Evolutionary conservation across 768 basidiomycete genomes (phyloP).

Genomic region (Boletus fagicola): DNA sequence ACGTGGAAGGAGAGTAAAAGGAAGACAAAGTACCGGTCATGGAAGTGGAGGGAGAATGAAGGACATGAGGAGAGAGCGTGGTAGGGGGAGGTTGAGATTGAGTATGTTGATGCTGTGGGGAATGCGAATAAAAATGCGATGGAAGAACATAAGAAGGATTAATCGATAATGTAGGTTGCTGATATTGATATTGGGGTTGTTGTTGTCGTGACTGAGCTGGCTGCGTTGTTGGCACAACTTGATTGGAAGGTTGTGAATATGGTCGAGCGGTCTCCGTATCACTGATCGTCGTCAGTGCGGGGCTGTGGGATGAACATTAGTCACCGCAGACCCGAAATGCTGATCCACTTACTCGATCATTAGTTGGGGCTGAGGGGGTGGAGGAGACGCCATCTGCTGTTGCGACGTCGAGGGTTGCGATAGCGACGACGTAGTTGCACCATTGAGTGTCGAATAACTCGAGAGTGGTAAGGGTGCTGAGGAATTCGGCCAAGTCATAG

Average conservation of each 20-base stretch:
- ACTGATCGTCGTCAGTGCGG: slow-evolving; percentile 58
- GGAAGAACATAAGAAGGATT: slow-evolving; percentile 41
- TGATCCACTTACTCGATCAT: slow-evolving; percentile 62
- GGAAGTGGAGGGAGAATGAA: slow-evolving; percentile 53
- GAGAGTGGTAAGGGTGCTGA: slow-evolving; percentile 57
- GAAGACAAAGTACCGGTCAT: slow-evolving; percentile 35
- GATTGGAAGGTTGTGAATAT: slow-evolving; percentile 44
- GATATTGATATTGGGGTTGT: slow-evolving; percentile 39
- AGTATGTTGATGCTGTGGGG: slow-evolving; percentile 28
- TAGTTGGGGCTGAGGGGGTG: slow-evolving; percentile 38
- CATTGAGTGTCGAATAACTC: slow-evolving; percentile 74
- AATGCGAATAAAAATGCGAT: slow-evolving; percentile 38
- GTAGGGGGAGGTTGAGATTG: slow-evolving; percentile 45
- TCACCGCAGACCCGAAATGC: slow-evolving; percentile 6
- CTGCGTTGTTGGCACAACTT: slow-evolving; percentile 36
- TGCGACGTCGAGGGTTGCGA: slow-evolving; percentile 30
- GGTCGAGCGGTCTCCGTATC: slow-evolving; percentile 46
- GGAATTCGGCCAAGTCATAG: slow-evolving; percentile 44
- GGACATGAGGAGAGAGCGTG: slow-evolving; percentile 67
- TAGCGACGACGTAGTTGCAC: slow-evolving; percentile 56
- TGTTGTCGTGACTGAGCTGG: slow-evolving; percentile 36
- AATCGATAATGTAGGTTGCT: slow-evolving; percentile 42
- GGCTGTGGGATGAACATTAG: slow-evolving; percentile 39
- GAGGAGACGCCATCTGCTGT: slow-evolving; percentile 32
- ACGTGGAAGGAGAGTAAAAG: slow-evolving; percentile 39